Evolutionary conservation across 139 green algal genomes (phyloP).

Genomic region (Asterochloris erici): DNA sequence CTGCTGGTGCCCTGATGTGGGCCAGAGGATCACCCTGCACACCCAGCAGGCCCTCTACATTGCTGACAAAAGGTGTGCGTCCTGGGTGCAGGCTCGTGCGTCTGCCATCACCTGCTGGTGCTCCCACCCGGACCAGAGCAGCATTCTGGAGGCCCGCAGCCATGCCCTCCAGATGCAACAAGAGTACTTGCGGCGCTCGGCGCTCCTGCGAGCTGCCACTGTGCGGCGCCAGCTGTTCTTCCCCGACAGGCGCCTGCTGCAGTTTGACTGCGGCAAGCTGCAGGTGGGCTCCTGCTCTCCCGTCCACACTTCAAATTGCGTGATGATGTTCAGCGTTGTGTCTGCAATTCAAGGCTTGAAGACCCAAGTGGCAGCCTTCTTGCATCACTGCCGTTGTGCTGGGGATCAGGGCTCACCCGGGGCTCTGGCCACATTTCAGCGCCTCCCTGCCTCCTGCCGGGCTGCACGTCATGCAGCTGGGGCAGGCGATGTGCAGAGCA

Average conservation of each 20-base stretch:
- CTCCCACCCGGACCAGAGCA: constrained; percentile 33
- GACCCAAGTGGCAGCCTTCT: too few species aligned
- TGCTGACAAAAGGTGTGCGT: neutral
- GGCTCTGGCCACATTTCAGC: too few species aligned
- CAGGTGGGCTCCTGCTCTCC: constrained; percentile 37
- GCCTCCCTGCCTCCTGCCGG: too few species aligned
- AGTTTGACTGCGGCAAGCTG: constrained; percentile 95
- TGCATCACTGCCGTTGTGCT: too few species aligned
- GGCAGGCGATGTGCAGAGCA: too few species aligned
- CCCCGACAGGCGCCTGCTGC: constrained; percentile 88
- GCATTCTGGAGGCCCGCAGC: constrained; percentile 30
- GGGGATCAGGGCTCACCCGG: too few species aligned
- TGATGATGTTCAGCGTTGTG: too few species aligned
- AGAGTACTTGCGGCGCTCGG: constrained; percentile 30
- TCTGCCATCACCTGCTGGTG: constrained; percentile 46
- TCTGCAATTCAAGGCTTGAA: too few species aligned
- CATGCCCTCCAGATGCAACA: constrained; percentile 6
- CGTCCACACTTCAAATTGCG: too few species aligned
- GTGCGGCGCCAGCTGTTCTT: constrained; percentile 93
- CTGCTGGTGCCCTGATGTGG: too few species aligned
- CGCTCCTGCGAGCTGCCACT: constrained; percentile 61
- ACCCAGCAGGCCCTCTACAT: neutral
- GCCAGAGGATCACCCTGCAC: too few species aligned
- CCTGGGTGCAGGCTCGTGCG: constrained; percentile 50
- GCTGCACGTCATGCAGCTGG: too few species aligned